Evolutionary conservation across 2,329 filamentous ascomycete species (phyloP), one percentile per base, ranked within the genome.

Genomic region (Trichoderma guizhouense): DNA sequence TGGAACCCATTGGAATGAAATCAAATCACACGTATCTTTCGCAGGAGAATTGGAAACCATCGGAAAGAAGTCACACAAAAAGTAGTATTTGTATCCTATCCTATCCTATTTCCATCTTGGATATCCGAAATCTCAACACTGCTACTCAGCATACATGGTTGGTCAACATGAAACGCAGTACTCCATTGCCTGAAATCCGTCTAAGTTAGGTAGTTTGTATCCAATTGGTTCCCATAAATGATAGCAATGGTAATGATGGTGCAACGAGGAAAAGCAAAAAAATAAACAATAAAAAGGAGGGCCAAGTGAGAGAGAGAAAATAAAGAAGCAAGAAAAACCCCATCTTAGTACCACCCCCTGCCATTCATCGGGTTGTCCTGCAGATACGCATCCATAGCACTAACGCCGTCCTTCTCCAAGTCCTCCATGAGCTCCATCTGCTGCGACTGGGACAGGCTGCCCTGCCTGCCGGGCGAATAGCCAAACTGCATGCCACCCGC

Each of bases 371-470:
- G 76, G 1, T 75, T 78, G 3, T 78, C 81, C 82, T 82, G 89
- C 75, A 91, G 80, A 71, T 89, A 89, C 15, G 85, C 84, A 74
- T 91, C 86, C 75, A 91, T 90, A 65, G 91, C 89, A 30, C 83
- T 84, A 78, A 90, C 82, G 0, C 89, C 90, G 74, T 91, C 88
- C 75, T 84, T 92, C 80, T 96, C 92, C 39, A 97, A 86, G 63
- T 90, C 90, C 70, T 91, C 89, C 92, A 97, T 94, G 47, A 97
- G 84, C 83, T 97, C 93, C 74, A 91, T 83, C 81, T 96, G 93
- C 81, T 97, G 93, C 77, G 93, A 89, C 74, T 94, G 91, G 72
- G 90, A 95, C 36, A 97, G 84, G 72, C 87, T 92, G 74, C 90
- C 93, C 76, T 89, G 89, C 72, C 86, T 87, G 78, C 88, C 87